These are phyloP conservation scores for Pseudovirgaria hyperparasitica DNA, from an alignment of 2,329 filamentous ascomycete genomes.

Conservation along the genomic window DNA sequence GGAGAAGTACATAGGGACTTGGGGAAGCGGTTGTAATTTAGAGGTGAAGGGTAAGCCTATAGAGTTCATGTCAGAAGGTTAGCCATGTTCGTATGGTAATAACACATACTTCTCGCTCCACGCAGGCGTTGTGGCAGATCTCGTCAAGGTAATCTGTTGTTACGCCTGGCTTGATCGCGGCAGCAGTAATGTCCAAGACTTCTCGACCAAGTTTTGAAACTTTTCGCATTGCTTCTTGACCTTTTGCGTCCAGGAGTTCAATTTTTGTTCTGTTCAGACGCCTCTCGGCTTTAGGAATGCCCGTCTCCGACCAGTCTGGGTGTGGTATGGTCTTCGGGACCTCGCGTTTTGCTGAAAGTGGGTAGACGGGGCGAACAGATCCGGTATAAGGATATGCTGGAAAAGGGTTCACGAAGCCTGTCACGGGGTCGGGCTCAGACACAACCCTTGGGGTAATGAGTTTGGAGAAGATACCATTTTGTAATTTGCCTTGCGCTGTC, in stretches of 20 bases:
- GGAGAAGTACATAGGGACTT: slow-evolving; percentile 3
- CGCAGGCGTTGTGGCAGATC: slow-evolving; percentile 76
- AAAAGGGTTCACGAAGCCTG: slow-evolving; percentile 4
- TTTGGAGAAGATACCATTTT: slow-evolving; percentile 2
- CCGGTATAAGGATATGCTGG: slow-evolving; percentile 5
- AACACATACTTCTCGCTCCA: slow-evolving; percentile 1
- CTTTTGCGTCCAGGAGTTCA: slow-evolving; percentile 2
- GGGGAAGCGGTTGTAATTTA: slow-evolving; percentile 2
- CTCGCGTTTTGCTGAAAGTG: slow-evolving; percentile 1
- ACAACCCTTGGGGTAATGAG: slow-evolving; percentile 1
- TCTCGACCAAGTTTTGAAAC: slow-evolving; percentile 71
- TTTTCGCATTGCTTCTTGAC: slow-evolving; percentile 56
- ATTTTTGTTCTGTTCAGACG: slow-evolving; percentile 2
- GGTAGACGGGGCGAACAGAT: slow-evolving; percentile 4
- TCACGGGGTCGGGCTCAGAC: slow-evolving; percentile 1
- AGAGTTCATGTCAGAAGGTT: neutral
- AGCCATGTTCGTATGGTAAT: neutral
- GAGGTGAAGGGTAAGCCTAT: slow-evolving; percentile 2
- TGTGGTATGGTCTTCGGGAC: slow-evolving; percentile 1
- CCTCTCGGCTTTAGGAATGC: slow-evolving; percentile 2
- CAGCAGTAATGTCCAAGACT: slow-evolving; percentile 74
- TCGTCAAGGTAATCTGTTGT: slow-evolving; percentile 86
- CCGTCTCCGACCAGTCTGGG: slow-evolving; percentile 2
- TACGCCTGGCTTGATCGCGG: slow-evolving; percentile 65
- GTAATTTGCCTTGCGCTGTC: slow-evolving; percentile 3